phyloP scores from a whole-genome alignment of 2,329 filamentous ascomycete genomes.

The Apiospora aurea region DNA sequence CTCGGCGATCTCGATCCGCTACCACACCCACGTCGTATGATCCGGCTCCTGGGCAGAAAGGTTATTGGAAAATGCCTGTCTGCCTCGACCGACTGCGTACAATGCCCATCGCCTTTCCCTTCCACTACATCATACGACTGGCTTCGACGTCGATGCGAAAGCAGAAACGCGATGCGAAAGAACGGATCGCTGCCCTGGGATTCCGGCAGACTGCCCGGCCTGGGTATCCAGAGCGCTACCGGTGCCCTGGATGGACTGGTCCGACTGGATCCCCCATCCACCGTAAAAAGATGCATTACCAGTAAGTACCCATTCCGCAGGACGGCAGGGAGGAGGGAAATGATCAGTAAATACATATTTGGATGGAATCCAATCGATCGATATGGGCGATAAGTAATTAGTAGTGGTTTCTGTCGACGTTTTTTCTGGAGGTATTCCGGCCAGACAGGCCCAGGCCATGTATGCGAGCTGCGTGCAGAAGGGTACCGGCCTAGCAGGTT shows the following conservation, averaged over 20 bases:
- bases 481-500: background rate
- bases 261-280: background rate
- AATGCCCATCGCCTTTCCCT: background rate
- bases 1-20: conserved; percentile 22
- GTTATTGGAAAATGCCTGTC: conserved; percentile 4
- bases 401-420: background rate
- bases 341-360: background rate
- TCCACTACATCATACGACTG: background rate
- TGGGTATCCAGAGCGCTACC: background rate
- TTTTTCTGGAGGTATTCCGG: background rate
- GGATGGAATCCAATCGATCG: background rate
- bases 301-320: too few species aligned
- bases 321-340: background rate
- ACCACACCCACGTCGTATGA: conserved; percentile 21
- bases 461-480: conserved; percentile 10
- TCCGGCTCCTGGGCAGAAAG: conserved; percentile 7
- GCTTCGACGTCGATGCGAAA: conserved; percentile 4
- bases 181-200: background rate
- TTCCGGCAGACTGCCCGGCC: background rate
- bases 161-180: conserved; percentile 16
- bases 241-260: conserved; percentile 1
- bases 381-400: background rate
- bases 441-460: background rate
- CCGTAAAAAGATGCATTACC: background rate
- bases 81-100: background rate